These are phyloP conservation scores for Sphagnum contortum DNA, from an alignment of 225 moss, liverwort and hornwort species.

Conservation along the genomic window DNA sequence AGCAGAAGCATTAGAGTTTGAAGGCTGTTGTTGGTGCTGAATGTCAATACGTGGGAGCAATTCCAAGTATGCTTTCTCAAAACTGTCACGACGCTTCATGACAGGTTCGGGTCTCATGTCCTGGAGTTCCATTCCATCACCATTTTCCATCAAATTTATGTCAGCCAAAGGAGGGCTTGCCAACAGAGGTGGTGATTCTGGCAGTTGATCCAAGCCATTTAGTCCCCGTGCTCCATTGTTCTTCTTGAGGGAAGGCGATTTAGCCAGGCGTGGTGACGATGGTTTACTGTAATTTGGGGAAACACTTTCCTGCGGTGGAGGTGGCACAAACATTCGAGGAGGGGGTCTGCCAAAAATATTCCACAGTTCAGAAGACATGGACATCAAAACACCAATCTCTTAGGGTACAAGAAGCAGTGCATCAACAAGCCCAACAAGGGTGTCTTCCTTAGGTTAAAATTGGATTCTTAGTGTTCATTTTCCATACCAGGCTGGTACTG, in stretches of 20 bases:
- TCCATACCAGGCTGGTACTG: no score
- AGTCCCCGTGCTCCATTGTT: slow-evolving; percentile 51
- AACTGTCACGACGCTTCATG: slow-evolving; percentile 34
- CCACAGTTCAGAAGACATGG: no score
- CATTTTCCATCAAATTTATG: slow-evolving; percentile 18
- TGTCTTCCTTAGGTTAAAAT: no score
- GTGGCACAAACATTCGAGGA: slow-evolving; percentile 19
- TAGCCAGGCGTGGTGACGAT: slow-evolving; percentile 41
- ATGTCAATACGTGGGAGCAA: slow-evolving; percentile 27
- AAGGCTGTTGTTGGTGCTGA: slow-evolving; percentile 30
- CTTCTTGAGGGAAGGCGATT: slow-evolving; percentile 45
- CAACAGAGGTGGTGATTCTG: slow-evolving; percentile 56
- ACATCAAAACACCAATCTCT: no score
- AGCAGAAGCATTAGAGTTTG: slow-evolving; percentile 53
- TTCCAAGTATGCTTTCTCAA: slow-evolving; percentile 13
- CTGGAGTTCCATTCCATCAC: slow-evolving; percentile 7
- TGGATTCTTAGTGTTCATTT: no score
- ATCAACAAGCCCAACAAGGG: no score
- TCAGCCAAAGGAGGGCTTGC: slow-evolving; percentile 47
- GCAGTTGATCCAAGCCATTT: slow-evolving; percentile 38
- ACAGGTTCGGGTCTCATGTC: slow-evolving; percentile 7
- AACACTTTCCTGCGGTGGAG: slow-evolving; percentile 18
- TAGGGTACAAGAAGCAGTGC: no score
- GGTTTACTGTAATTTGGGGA: slow-evolving; percentile 23
- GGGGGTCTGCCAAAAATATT: slow-evolving; percentile 35